These are phyloP conservation scores for Oxytropis ochrocephala DNA, from an alignment of 306 rosid genomes.

Conservation along the genomic window DNA sequence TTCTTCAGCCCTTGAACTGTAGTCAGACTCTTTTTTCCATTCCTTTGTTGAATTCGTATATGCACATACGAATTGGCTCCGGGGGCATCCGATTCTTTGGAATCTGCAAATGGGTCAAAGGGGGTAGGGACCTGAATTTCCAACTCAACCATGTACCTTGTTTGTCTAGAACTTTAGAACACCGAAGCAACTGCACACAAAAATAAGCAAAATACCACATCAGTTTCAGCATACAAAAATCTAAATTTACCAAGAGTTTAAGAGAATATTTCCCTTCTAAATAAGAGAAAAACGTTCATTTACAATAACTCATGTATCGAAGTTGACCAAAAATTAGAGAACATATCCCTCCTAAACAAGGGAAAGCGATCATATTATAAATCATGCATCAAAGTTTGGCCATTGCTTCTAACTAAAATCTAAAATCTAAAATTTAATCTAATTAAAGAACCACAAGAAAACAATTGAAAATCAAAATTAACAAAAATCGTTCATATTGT, in stretches of 20 bases:
- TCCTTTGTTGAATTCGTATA: conserved; percentile 80
- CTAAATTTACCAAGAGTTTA: background rate
- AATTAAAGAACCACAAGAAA: too few relatives aligned
- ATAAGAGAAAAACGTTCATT: too few relatives aligned
- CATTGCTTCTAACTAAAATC: too few relatives aligned
- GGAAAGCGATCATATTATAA: too few relatives aligned
- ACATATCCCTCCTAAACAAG: background rate
- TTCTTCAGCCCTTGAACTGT: conserved; percentile 85
- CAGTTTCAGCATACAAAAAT: background rate
- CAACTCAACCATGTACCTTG: conserved; percentile 72
- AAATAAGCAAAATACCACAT: background rate
- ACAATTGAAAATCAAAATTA: too few relatives aligned
- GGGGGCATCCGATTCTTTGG: conserved; percentile 63
- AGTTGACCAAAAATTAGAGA: background rate
- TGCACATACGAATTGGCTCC: conserved; percentile 74
- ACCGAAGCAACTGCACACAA: conserved; percentile 2
- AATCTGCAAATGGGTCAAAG: conserved; percentile 75
- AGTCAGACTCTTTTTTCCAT: conserved; percentile 78
- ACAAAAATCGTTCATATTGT: too few relatives aligned
- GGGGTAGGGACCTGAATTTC: conserved; percentile 47
- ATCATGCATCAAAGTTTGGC: too few relatives aligned
- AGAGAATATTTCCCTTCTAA: too few relatives aligned
- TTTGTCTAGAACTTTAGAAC: conserved; percentile 8
- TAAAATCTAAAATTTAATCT: too few relatives aligned
- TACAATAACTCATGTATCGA: background rate